Conservation (phyloP, 2,329 filamentous ascomycete species). For the Scedosporium boydii region DNA sequence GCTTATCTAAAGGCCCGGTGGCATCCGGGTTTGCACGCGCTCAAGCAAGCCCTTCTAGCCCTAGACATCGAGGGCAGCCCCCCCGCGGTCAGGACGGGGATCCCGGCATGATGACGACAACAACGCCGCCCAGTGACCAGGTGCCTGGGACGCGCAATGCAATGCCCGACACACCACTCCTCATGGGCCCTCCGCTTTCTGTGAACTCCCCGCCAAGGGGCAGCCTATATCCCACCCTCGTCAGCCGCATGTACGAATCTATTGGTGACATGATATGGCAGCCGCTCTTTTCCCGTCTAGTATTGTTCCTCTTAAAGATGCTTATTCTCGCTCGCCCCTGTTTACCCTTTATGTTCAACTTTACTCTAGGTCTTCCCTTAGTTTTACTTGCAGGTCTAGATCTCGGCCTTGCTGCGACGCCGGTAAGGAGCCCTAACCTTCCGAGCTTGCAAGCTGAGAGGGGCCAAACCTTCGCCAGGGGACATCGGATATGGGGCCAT, state of each 20-base stretch:
- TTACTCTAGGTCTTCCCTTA: constrained; percentile 57
- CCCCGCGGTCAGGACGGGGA: constrained; percentile 8
- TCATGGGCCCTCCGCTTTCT: constrained; percentile 7
- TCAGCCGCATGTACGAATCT: neutral
- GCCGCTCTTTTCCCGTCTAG: constrained; percentile 40
- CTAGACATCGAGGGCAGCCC: constrained; percentile 7
- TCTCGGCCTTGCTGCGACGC: constrained; percentile 29
- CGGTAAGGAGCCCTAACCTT: neutral
- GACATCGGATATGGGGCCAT: neutral
- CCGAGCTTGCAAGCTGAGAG: no score
- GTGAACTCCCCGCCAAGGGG: neutral
- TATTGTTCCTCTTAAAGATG: constrained; percentile 61
- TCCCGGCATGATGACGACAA: constrained; percentile 9
- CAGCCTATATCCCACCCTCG: neutral
- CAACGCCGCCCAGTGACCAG: constrained; percentile 9
- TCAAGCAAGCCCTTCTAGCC: neutral
- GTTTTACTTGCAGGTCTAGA: constrained; percentile 61
- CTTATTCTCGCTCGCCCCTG: constrained; percentile 57
- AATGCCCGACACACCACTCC: constrained; percentile 8
- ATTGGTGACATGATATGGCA: constrained; percentile 12
- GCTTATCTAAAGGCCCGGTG: neutral
- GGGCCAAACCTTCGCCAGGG: neutral
- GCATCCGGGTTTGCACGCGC: neutral
- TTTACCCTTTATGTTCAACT: constrained; percentile 58
- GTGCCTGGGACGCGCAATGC: constrained; percentile 15